These are phyloP conservation scores for Suillus discolor DNA, from an alignment of 768 basidiomycete genomes.

Conservation along the genomic window DNA sequence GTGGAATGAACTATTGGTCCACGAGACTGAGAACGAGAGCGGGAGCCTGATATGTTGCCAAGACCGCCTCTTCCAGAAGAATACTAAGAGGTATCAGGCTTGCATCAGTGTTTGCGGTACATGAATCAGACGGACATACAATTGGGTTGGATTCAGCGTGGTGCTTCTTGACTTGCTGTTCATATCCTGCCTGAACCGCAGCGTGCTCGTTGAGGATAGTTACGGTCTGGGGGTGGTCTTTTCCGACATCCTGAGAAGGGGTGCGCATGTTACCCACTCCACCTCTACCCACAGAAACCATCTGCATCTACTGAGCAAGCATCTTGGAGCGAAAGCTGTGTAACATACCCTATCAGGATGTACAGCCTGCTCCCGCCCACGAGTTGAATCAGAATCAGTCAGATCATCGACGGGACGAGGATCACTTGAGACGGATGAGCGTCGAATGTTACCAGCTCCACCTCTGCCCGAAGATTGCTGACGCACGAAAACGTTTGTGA, in stretches of 20 bases:
- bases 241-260: slow-evolving; percentile 57
- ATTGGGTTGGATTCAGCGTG: slow-evolving; percentile 32
- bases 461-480: slow-evolving; percentile 68
- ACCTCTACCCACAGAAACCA: slow-evolving; percentile 69
- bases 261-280: slow-evolving; percentile 87
- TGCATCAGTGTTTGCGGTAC: background rate
- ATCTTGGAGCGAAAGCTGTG: slow-evolving; percentile 3
- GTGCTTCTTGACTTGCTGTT: slow-evolving; percentile 25
- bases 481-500: background rate
- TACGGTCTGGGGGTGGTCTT: slow-evolving; percentile 23
- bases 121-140: slow-evolving; percentile 33
- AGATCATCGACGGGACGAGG: slow-evolving; percentile 43
- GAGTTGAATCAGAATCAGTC: slow-evolving; percentile 55
- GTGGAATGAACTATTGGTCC: slow-evolving; percentile 47
- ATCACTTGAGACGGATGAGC: slow-evolving; percentile 48
- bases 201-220: slow-evolving; percentile 31
- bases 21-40: slow-evolving; percentile 45
- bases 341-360: slow-evolving; percentile 40
- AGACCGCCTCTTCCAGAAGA: slow-evolving; percentile 67
- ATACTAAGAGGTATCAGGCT: slow-evolving; percentile 36
- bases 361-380: slow-evolving; percentile 60
- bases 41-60: slow-evolving; percentile 59
- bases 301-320: slow-evolving; percentile 23
- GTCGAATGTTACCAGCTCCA: slow-evolving; percentile 68
- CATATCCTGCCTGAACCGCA: slow-evolving; percentile 23